phyloP scores from a whole-genome alignment of 305 asterid genomes.

The Solanum hybrid region DNA sequence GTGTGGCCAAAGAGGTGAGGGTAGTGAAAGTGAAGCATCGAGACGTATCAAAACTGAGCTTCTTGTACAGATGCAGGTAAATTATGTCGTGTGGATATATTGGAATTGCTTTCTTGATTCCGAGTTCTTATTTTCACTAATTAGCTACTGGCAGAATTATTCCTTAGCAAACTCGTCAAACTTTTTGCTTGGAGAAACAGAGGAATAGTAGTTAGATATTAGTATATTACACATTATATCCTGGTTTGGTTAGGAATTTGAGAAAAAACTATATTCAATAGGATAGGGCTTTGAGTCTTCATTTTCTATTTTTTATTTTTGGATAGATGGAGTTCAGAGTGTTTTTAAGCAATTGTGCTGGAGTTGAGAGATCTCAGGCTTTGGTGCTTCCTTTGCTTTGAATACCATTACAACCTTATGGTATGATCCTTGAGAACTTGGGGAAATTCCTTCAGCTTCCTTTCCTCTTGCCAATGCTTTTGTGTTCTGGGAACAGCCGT shows the following conservation, averaged over 20 bases:
- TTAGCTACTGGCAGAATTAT: background rate
- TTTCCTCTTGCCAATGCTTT: background rate
- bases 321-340: background rate
- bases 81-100: background rate
- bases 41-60: conserved; percentile 92
- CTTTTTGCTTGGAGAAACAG: background rate
- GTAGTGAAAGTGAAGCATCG: conserved; percentile 96
- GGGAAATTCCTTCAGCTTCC: background rate
- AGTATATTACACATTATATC: background rate
- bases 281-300: background rate
- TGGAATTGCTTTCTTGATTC: background rate
- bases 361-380: background rate
- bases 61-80: conserved; percentile 99
- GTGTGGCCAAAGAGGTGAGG: conserved; percentile 93
- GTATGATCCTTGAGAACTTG: background rate
- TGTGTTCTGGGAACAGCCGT: background rate
- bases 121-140: background rate
- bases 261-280: background rate
- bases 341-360: background rate
- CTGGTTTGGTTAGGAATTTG: background rate
- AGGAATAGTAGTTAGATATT: background rate
- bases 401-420: background rate
- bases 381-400: background rate
- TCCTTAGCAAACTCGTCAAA: background rate
- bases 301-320: background rate